Base-by-base conservation (phyloP, 805 yeast species). In the Candida pseudoglaebosa region DNA sequence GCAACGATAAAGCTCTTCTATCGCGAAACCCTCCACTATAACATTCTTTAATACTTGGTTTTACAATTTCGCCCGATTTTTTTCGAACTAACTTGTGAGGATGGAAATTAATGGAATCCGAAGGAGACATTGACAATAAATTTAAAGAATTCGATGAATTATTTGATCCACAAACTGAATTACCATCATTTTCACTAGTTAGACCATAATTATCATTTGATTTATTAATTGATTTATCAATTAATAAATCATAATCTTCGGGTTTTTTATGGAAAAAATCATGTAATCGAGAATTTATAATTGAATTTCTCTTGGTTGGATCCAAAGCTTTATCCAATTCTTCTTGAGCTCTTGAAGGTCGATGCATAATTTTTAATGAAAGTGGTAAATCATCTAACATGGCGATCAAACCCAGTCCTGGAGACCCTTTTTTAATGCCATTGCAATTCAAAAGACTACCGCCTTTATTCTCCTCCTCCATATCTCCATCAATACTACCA, bases 11-110 rank as follows among this genome's bases (percentile, higher is more conserved):
- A 7, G 71, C 51, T 34, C 69, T 48, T 22, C 53, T 48, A 35
- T 45, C 44, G 31, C 65, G 55, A 45, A 62, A 56, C 8, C 73
- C 50, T 66, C 57, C 32, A 6, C 34, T 26, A 2, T 39, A 21
- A 44, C 71, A 65, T 18, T 73, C 67, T 52, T 82, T 83, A 40
- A 87, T 67, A 10, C 86, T 81, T 2, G 90, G 78, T 54, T 85
- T 85, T 32, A 87, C 83, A 32, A 84, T 65, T 54, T 88, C 96
- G n/a, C 95, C 96, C 1, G 88, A 78, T 58, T 89, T 89, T 58
- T 89, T 90, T 35, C 95, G 78, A 3, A 87, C 75, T 38, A 85
- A 61, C 37, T 49, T 53, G 40, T 57, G 50, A n/a, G 41, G 35
- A 5, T 24, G 15, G 31, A 16, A 37, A 2, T 42, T 29, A 12